Evolutionary conservation across 1,139 yeast genomes (phyloP).

Genomic region (Sugiyamaella sp.): DNA sequence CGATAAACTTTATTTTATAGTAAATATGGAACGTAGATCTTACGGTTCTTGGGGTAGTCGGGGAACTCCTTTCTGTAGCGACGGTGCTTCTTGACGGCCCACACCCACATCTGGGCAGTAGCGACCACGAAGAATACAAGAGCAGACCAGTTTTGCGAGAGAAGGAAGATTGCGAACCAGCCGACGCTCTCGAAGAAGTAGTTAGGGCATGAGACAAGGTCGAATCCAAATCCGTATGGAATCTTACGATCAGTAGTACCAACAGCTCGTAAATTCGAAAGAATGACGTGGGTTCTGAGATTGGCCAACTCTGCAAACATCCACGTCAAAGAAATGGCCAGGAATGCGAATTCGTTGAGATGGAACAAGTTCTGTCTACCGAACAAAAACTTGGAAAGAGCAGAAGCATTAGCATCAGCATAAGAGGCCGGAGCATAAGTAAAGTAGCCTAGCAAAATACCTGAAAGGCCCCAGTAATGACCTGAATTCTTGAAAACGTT

Average conservation of each 20-base stretch:
- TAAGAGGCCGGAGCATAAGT: constrained; percentile 62
- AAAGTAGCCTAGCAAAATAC: constrained; percentile 68
- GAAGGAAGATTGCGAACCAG: constrained; percentile 70
- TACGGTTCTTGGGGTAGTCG: constrained; percentile 72
- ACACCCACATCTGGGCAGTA: constrained; percentile 72
- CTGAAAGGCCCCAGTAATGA: constrained; percentile 91
- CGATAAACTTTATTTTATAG: constrained; percentile 40
- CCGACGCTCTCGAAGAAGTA: constrained; percentile 82
- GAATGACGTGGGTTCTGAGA: constrained; percentile 64
- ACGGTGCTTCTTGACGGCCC: constrained; percentile 77
- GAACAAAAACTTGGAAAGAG: constrained; percentile 35
- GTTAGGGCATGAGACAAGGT: constrained; percentile 65
- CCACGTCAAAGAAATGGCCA: constrained; percentile 51
- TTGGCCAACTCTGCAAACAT: constrained; percentile 70
- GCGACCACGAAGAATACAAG: constrained; percentile 71
- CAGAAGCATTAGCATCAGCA: constrained; percentile 23
- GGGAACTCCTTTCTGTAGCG: constrained; percentile 73
- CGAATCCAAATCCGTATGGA: constrained; percentile 56
- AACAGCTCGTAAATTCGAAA: constrained; percentile 57
- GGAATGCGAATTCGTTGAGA: constrained; percentile 27
- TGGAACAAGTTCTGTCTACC: constrained; percentile 35
- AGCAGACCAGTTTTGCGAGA: constrained; percentile 79
- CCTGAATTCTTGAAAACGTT: constrained; percentile 85
- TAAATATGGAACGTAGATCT: constrained; percentile 63
- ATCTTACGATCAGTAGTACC: constrained; percentile 52